Percentiles rank a stretch among this genome's conserved stretches.
These are phyloP conservation scores for Candolleomyces efflorescens DNA, from an alignment of 768 basidiomycete species.

Conservation along the genomic window DNA sequence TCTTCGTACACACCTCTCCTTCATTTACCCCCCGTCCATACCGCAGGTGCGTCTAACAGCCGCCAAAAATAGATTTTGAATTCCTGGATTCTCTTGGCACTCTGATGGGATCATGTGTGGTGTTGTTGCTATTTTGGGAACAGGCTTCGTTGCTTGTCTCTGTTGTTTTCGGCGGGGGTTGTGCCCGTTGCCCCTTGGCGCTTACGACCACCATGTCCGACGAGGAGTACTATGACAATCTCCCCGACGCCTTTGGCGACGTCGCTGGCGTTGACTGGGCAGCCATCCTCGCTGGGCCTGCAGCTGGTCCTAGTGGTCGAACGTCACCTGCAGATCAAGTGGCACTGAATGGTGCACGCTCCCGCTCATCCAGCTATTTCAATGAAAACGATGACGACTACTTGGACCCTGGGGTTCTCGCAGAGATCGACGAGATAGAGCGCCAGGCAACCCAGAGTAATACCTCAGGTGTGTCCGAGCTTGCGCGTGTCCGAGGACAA, in stretches of 20 bases:
- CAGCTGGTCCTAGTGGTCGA: conserved; percentile 3
- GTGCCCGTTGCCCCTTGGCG: not conserved
- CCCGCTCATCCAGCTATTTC: not conserved
- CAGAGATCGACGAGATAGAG: conserved; percentile 6
- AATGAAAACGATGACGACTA: conserved; percentile 7
- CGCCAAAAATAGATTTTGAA: not conserved
- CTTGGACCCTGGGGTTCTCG: conserved; percentile 12
- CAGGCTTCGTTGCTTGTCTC: not conserved
- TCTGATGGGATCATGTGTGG: not conserved
- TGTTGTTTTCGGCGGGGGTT: not conserved
- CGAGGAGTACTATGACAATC: conserved; percentile 53
- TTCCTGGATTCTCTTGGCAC: not conserved
- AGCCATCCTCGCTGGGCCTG: conserved; percentile 23
- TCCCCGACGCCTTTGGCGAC: conserved; percentile 51
- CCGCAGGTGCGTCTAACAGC: too few species aligned
- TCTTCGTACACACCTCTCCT: too few species aligned
- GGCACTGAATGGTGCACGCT: conserved; percentile 11
- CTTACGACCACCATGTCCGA: conserved; percentile 25
- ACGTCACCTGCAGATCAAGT: conserved; percentile 18
- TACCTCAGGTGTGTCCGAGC: not conserved
- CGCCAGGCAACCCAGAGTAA: not conserved
- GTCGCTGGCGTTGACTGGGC: conserved; percentile 49
- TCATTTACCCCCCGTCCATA: too few species aligned
- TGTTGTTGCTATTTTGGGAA: not conserved
- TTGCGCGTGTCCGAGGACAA: not conserved